Conservation (phyloP, 257 asterid genomes). For the Cinchona pubescens region DNA sequence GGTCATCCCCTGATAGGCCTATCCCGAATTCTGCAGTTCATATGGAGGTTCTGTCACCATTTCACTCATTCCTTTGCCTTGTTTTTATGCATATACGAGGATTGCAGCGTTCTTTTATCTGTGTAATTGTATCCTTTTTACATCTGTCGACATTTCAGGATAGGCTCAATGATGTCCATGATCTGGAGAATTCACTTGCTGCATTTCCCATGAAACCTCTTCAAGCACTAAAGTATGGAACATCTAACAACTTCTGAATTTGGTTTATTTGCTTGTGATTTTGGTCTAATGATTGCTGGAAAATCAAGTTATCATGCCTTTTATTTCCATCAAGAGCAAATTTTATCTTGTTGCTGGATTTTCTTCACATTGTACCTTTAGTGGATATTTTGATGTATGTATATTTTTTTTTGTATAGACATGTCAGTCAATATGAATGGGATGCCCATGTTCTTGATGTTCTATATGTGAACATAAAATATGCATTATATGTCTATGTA, state of each 20-base stretch:
- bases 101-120: constrained; percentile 5
- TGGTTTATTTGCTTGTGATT: constrained; percentile 11
- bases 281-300: neutral
- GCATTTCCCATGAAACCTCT: constrained; percentile 90
- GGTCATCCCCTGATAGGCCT: constrained; percentile 32
- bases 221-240: constrained; percentile 82
- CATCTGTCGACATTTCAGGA: constrained; percentile 41
- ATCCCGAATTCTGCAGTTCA: constrained; percentile 39
- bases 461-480: neutral
- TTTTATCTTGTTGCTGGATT: neutral
- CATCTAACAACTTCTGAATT: neutral
- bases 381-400: neutral
- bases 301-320: neutral
- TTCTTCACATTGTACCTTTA: neutral
- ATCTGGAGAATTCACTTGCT: constrained; percentile 72
- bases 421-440: neutral
- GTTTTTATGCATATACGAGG: neutral
- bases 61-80: neutral
- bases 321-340: neutral
- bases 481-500: neutral
- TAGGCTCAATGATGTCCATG: constrained; percentile 55
- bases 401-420: neutral
- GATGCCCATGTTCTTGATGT: neutral
- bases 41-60: constrained; percentile 41
- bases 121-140: constrained; percentile 13